Percentiles rank a stretch among this genome's conserved stretches.
phyloP scores from a whole-genome alignment of 1,284 basidiomycete genomes.

The Irpex sp. region DNA sequence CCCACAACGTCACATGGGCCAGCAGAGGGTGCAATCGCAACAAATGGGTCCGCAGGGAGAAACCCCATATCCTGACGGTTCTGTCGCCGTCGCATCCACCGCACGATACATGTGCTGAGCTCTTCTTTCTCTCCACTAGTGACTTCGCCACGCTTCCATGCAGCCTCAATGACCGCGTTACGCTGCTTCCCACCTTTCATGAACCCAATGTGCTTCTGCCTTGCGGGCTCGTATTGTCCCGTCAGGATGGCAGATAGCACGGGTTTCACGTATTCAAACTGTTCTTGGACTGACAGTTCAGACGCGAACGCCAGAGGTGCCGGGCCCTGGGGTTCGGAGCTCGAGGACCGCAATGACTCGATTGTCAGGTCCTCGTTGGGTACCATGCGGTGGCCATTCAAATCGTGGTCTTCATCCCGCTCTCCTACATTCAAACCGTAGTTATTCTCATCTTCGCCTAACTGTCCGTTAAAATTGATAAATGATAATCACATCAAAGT shows the following conservation, averaged over 20 bases:
- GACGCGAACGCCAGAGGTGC: slow-evolving; percentile 35
- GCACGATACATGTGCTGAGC: slow-evolving; percentile 41
- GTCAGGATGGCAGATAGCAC: slow-evolving; percentile 56
- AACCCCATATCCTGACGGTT: slow-evolving; percentile 21
- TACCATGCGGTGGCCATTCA: slow-evolving; percentile 17
- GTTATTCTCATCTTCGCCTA: slow-evolving; percentile 54
- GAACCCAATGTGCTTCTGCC: slow-evolving; percentile 45
- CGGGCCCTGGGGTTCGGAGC: slow-evolving; percentile 39
- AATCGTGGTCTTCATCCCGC: slow-evolving; percentile 39
- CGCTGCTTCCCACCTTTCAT: slow-evolving; percentile 54
- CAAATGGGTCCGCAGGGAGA: slow-evolving; percentile 1
- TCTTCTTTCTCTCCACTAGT: slow-evolving; percentile 45
- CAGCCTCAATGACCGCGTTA: slow-evolving; percentile 40
- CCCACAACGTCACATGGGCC: slow-evolving; percentile 8
- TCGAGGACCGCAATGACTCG: slow-evolving; percentile 22
- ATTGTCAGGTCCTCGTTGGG: slow-evolving; percentile 29
- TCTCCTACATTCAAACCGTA: slow-evolving; percentile 42
- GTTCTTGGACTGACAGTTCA: slow-evolving; percentile 46
- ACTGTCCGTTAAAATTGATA: slow-evolving; percentile 25
- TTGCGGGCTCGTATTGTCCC: slow-evolving; percentile 51
- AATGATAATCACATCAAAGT: slow-evolving; percentile 6
- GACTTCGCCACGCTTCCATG: slow-evolving; percentile 50
- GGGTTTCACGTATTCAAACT: slow-evolving; percentile 63
- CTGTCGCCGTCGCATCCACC: slow-evolving; percentile 51
- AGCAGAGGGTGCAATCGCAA: not conserved